Percentiles rank a stretch among this genome's conserved stretches.
Conservation (phyloP, 345 rosid species). For the Pugionium cornutum region DNA sequence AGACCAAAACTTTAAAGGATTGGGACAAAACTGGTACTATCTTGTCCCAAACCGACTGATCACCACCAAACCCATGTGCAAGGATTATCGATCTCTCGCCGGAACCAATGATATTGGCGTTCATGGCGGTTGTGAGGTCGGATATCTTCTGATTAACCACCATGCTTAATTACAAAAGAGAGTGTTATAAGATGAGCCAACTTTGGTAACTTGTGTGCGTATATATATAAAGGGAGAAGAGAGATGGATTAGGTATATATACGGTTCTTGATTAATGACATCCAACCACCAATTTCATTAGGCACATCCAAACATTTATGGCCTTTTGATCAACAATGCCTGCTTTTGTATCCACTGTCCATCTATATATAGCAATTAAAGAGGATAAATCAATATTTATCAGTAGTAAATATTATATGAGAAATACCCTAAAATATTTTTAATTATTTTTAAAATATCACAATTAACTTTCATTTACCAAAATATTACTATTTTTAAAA, state of each 20-base stretch:
- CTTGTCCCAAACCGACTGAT: slow-evolving; percentile 71
- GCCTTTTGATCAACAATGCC: slow-evolving; percentile 34
- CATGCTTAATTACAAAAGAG: slow-evolving; percentile 34
- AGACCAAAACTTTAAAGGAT: slow-evolving; percentile 54
- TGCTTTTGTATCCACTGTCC: no score
- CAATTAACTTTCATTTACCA: no score
- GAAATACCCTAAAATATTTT: no score
- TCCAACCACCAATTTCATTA: slow-evolving; percentile 43
- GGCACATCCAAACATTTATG: slow-evolving; percentile 42
- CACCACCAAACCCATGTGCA: slow-evolving; percentile 76
- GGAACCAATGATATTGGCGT: slow-evolving; percentile 61
- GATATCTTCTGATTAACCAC: slow-evolving; percentile 41
- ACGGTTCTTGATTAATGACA: slow-evolving; percentile 33
- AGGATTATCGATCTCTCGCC: slow-evolving; percentile 48
- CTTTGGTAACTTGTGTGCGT: slow-evolving; percentile 25
- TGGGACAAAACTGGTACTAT: slow-evolving; percentile 50
- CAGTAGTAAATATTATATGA: no score
- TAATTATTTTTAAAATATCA: no score
- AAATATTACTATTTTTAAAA: no score
- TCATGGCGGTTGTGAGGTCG: slow-evolving; percentile 53
- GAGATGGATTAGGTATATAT: slow-evolving; percentile 26
- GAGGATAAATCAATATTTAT: no score
- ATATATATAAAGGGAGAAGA: slow-evolving; percentile 30
- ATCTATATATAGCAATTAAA: no score
- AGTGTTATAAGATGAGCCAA: slow-evolving; percentile 11